These are phyloP conservation scores for Ramularia endophylla DNA, from an alignment of 2,329 filamentous ascomycete genomes.

Conservation along the genomic window DNA sequence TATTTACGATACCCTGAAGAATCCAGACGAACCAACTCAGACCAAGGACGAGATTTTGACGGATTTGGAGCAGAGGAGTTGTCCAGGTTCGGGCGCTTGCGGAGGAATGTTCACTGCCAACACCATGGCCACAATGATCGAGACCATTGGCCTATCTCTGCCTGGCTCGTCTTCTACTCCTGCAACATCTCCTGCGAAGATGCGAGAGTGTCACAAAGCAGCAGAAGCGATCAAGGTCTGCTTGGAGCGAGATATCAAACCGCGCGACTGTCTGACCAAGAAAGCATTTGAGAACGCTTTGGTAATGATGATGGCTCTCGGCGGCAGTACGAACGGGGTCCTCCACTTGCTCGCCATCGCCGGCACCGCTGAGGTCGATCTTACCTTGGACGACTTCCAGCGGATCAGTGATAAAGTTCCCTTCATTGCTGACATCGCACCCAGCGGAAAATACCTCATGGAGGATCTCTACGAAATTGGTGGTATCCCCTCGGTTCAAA, in stretches of 20 bases:
- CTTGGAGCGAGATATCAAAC: slow-evolving; percentile 77
- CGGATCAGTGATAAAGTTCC: slow-evolving; percentile 76
- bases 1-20: slow-evolving; percentile 65
- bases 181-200: slow-evolving; percentile 73
- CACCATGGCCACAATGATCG: slow-evolving; percentile 86
- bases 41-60: slow-evolving; percentile 72
- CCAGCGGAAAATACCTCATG: slow-evolving; percentile 79
- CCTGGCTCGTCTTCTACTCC: slow-evolving; percentile 81
- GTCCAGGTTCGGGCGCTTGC: slow-evolving; percentile 72
- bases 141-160: slow-evolving; percentile 77
- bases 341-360: slow-evolving; percentile 90
- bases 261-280: slow-evolving; percentile 72
- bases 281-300: slow-evolving; percentile 81
- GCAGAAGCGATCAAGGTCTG: slow-evolving; percentile 72
- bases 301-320: slow-evolving; percentile 86
- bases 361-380: slow-evolving; percentile 68
- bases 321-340: slow-evolving; percentile 82
- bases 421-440: slow-evolving; percentile 79
- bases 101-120: slow-evolving; percentile 95
- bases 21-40: slow-evolving; percentile 63
- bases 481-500: slow-evolving; percentile 79
- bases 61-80: slow-evolving; percentile 75
- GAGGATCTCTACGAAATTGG: slow-evolving; percentile 82
- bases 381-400: slow-evolving; percentile 78
- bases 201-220: slow-evolving; percentile 76